Conservation (phyloP, 768 basidiomycete genomes). For the Candolleomyces aberdarensis region DNA sequence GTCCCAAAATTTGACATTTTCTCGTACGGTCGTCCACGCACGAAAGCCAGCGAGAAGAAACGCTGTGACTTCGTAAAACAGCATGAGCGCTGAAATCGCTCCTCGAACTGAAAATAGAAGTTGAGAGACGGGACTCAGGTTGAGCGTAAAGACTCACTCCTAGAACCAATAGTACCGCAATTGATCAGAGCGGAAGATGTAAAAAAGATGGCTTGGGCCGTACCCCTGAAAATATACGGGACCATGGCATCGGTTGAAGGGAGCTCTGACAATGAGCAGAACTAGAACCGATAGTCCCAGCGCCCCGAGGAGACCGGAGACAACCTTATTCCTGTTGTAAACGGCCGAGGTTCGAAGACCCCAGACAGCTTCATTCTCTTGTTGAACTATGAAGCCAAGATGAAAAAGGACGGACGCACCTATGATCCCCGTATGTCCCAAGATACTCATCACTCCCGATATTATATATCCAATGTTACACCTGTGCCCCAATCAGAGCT, state of each 20-base stretch:
- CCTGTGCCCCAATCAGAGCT: too few species aligned
- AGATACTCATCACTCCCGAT: conserved; percentile 2
- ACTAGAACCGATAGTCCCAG: background rate
- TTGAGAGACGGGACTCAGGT: background rate
- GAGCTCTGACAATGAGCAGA: background rate
- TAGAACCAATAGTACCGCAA: background rate
- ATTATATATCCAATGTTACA: too few species aligned
- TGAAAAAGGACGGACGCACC: background rate
- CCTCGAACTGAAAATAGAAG: background rate
- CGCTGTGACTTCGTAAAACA: conserved; percentile 1
- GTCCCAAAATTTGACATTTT: conserved; percentile 1
- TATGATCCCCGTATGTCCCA: conserved; percentile 5
- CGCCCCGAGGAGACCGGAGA: background rate
- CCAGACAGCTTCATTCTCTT: conserved; percentile 1
- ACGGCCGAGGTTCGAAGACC: conserved; percentile 4
- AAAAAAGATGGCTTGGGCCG: background rate
- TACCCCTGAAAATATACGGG: background rate
- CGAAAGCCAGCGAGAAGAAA: conserved; percentile 3
- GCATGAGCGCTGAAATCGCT: conserved; percentile 1
- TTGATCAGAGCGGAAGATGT: too few species aligned
- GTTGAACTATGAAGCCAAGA: background rate
- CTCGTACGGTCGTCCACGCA: conserved; percentile 4
- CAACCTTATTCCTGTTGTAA: background rate
- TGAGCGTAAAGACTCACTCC: background rate
- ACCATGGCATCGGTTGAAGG: background rate